These are phyloP conservation scores for Stellera chamaejasme DNA, from an alignment of 345 rosid genomes.

Conservation along the genomic window DNA sequence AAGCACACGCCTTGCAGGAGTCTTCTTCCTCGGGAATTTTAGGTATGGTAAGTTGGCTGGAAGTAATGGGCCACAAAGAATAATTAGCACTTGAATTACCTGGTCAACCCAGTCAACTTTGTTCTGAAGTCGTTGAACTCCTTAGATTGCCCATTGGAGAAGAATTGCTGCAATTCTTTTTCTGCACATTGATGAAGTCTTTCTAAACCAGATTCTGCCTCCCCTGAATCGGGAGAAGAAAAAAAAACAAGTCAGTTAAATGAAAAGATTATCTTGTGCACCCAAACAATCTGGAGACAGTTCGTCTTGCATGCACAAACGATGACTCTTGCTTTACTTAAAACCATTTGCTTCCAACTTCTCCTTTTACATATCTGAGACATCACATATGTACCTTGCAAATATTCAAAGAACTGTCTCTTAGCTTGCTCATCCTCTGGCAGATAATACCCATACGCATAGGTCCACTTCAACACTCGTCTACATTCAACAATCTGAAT, in stretches of 20 bases:
- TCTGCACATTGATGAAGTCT: constrained; percentile 93
- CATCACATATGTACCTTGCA: constrained; percentile 49
- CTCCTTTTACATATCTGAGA: not conserved
- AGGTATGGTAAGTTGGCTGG: no score
- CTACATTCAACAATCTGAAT: constrained; percentile 75
- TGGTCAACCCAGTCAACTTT: constrained; percentile 67
- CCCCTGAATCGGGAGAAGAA: constrained; percentile 35
- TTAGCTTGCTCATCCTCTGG: constrained; percentile 49
- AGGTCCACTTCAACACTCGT: constrained; percentile 89
- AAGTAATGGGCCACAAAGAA: no score
- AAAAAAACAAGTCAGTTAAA: constrained; percentile 1
- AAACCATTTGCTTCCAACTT: not conserved
- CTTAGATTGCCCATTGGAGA: constrained; percentile 30
- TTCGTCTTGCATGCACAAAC: no score
- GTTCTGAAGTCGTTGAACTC: constrained; percentile 61
- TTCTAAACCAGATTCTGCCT: constrained; percentile 87
- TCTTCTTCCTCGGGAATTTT: not conserved
- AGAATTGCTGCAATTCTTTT: constrained; percentile 65
- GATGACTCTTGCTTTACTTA: no score
- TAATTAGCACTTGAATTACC: constrained; percentile 26
- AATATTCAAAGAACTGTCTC: constrained; percentile 71
- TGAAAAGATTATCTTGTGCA: not conserved
- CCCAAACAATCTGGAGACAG: no score
- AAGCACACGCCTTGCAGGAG: not conserved
- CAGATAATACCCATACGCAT: constrained; percentile 82